Evolutionary conservation across 768 basidiomycete genomes (phyloP), one percentile per base, ranked within the genome.

Genomic region (Porpolomopsis calyptriformis): DNA sequence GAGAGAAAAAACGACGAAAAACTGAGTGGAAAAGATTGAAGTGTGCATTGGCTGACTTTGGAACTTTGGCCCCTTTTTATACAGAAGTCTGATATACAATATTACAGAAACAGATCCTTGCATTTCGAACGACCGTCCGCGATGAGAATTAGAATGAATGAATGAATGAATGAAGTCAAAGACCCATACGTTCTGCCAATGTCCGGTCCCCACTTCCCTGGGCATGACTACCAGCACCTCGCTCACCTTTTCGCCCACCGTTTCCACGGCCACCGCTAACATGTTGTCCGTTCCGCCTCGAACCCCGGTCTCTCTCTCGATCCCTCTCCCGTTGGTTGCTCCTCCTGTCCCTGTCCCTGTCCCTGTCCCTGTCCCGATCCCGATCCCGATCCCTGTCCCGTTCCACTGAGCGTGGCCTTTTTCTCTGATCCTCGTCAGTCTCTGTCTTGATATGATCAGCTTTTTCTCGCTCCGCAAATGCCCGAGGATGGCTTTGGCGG

Each of bases 121-220:
- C n/a, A n/a, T n/a, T n/a, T n/a, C n/a, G n/a, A n/a, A n/a, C n/a
- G n/a, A n/a, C n/a, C n/a, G n/a, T n/a, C n/a, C n/a, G n/a, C n/a
- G n/a, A n/a, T n/a, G n/a, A n/a, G n/a, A n/a, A n/a, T n/a, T n/a
- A n/a, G n/a, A n/a, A n/a, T 18, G 27, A 40, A 18, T 36, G 42
- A 45, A 29, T 50, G 52, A 43, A 51, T 49, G 38, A n/a, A 19
- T 40, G 40, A 51, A 40, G 49, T 43, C 64, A 85, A 35, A 86
- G 71, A 62, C 86, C 86, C 80, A 89, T 75, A 57, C 86, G 69
- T 64, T 88, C 84, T 62, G 80, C 82, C 70, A 89, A 78, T 70
- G 86, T 85, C 76, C 85, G 85, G 70, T 84, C 81, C 37, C 68
- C 68, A 51, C 67, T 25, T 6, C 9, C 39, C 22, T 43, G 48